Evolutionary conservation across 2,329 filamentous ascomycete species (phyloP).

Genomic region (Sclerotinia borealis): DNA sequence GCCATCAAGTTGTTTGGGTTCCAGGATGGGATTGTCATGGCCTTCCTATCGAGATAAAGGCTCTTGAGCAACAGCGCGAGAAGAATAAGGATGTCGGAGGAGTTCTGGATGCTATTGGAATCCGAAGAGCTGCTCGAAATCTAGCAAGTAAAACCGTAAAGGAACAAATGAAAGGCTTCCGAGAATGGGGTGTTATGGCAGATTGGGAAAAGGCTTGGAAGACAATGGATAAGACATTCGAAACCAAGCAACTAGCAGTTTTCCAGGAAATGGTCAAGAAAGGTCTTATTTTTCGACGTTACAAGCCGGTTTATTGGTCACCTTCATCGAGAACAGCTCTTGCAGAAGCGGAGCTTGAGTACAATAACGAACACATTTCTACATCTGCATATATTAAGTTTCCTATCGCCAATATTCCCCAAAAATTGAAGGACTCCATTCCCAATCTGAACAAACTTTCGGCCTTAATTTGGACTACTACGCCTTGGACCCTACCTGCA

Average conservation of each 20-base stretch:
- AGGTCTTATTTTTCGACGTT: constrained; percentile 69
- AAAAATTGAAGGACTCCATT: constrained; percentile 38
- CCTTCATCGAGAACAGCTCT: constrained; percentile 72
- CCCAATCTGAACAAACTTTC: constrained; percentile 46
- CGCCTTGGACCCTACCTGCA: constrained; percentile 92
- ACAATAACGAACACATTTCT: constrained; percentile 68
- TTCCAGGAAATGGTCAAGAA: constrained; percentile 70
- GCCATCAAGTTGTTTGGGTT: constrained; percentile 68
- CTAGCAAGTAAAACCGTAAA: constrained; percentile 64
- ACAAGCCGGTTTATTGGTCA: constrained; percentile 84
- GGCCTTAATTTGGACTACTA: constrained; percentile 97
- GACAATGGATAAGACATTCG: constrained; percentile 72
- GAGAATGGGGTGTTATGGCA: constrained; percentile 69
- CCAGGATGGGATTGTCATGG: constrained; percentile 99
- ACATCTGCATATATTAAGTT: constrained; percentile 76
- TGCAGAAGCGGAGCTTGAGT: constrained; percentile 80
- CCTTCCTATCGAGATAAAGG: constrained; percentile 93
- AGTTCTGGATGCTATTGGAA: constrained; percentile 45
- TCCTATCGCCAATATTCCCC: constrained; percentile 49
- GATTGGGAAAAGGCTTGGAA: constrained; percentile 74
- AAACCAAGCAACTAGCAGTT: constrained; percentile 66
- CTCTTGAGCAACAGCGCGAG: constrained; percentile 44
- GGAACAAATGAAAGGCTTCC: constrained; percentile 68
- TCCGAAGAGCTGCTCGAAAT: constrained; percentile 57
- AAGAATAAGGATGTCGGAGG: constrained; percentile 29